Conservation (phyloP, 768 basidiomycete species). For the Mycena leptocephala region DNA sequence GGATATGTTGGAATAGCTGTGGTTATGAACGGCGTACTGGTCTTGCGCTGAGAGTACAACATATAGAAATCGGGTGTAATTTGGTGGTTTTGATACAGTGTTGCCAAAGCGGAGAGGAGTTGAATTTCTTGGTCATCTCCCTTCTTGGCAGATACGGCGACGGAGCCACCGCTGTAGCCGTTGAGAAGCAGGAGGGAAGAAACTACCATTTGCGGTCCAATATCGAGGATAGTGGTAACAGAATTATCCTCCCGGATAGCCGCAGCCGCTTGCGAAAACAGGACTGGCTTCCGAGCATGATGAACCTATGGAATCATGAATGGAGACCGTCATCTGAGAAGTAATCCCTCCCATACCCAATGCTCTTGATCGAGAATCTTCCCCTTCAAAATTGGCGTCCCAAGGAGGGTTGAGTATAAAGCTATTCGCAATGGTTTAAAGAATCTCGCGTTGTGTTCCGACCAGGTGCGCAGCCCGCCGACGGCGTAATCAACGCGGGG, state of each 20-base stretch:
- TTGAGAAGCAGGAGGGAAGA: conserved; percentile 27
- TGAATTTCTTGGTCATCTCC: conserved; percentile 15
- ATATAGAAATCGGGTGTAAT: conserved; percentile 12
- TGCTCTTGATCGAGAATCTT: background rate
- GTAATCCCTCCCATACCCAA: conserved; percentile 22
- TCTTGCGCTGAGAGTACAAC: conserved; percentile 15
- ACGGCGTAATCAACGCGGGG: conserved; percentile 15
- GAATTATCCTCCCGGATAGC: conserved; percentile 1
- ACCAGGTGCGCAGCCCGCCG: conserved; percentile 19
- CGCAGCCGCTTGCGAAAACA: conserved; percentile 18
- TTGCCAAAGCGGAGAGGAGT: conserved; percentile 22
- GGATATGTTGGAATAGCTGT: conserved; percentile 26
- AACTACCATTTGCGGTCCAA: conserved; percentile 28
- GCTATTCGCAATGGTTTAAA: conserved; percentile 15
- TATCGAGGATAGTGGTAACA: conserved; percentile 6
- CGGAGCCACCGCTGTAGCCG: background rate
- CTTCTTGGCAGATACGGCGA: conserved; percentile 6
- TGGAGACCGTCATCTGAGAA: background rate
- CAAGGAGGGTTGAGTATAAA: conserved; percentile 23
- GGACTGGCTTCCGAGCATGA: conserved; percentile 26
- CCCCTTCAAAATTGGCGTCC: conserved; percentile 6
- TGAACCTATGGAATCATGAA: conserved; percentile 9
- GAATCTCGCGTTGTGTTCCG: background rate
- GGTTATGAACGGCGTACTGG: background rate
- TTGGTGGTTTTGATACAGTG: background rate